These are phyloP conservation scores for Barbarea vulgaris DNA, from an alignment of 345 rosid species.

Conservation along the genomic window DNA sequence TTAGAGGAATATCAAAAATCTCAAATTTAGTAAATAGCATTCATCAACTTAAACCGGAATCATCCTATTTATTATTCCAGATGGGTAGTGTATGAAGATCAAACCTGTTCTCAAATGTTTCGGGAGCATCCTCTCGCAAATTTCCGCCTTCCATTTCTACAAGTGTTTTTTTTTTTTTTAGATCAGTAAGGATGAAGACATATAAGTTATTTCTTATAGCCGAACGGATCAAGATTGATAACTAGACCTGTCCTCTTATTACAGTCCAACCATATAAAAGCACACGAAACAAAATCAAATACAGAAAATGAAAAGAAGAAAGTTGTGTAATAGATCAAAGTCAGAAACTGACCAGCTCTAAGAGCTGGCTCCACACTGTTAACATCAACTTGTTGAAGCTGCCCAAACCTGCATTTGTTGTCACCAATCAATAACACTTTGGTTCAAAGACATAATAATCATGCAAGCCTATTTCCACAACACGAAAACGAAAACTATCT, in stretches of 20 bases:
- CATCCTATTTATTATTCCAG: background rate
- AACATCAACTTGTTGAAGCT: constrained; percentile 87
- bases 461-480: background rate
- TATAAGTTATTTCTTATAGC: background rate
- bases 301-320: background rate
- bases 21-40: constrained; percentile 8
- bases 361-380: constrained; percentile 71
- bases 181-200: constrained; percentile 21
- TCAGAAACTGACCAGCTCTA: constrained; percentile 64
- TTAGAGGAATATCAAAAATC: constrained; percentile 3
- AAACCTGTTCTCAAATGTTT: constrained; percentile 66
- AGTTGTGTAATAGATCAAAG: background rate
- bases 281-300: background rate
- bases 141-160: constrained; percentile 70
- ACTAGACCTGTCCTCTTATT: background rate
- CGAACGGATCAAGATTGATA: background rate
- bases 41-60: background rate
- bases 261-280: background rate
- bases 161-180: background rate
- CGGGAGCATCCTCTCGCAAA: constrained; percentile 70
- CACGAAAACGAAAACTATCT: background rate
- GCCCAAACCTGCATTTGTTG: constrained; percentile 70
- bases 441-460: background rate
- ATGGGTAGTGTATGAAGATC: constrained; percentile 8
- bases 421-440: constrained; percentile 1